phyloP scores from a whole-genome alignment of 169 alveolate species.

The Eimeria tenella region DNA sequence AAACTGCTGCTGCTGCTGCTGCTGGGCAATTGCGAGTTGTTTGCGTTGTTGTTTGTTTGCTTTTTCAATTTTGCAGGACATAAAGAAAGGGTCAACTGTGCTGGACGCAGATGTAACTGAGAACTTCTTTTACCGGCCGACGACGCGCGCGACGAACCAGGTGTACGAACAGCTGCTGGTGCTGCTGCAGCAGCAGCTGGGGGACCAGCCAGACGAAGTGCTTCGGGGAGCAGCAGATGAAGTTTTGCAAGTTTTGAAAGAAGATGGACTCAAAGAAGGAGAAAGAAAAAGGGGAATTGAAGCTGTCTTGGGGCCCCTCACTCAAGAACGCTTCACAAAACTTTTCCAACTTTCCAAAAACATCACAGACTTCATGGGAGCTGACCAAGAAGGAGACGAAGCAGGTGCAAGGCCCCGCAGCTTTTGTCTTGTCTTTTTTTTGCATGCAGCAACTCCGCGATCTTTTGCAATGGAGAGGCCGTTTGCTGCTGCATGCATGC shows the following conservation, averaged over 20 bases:
- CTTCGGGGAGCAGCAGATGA: slow-evolving; percentile 96
- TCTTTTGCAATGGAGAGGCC: not conserved
- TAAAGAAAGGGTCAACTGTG: slow-evolving; percentile 89
- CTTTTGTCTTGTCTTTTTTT: not conserved
- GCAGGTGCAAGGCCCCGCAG: slow-evolving; percentile 19
- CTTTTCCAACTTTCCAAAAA: slow-evolving; percentile 77
- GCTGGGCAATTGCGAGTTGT: not conserved
- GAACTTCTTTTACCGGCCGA: slow-evolving; percentile 93
- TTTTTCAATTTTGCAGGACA: slow-evolving; percentile 85
- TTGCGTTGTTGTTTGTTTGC: too few relatives aligned
- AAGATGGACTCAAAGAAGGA: slow-evolving; percentile 84
- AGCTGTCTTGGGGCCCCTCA: slow-evolving; percentile 79
- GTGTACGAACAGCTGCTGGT: slow-evolving; percentile 94
- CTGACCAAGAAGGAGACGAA: slow-evolving; percentile 74
- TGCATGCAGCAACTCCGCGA: not conserved
- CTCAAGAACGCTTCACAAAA: slow-evolving; percentile 60
- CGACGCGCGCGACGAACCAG: slow-evolving; percentile 92
- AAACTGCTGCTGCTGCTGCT: too few relatives aligned
- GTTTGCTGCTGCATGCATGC: not conserved
- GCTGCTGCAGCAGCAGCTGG: slow-evolving; percentile 90
- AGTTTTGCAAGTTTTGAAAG: slow-evolving; percentile 91
- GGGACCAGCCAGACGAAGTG: slow-evolving; percentile 95
- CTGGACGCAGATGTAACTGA: slow-evolving; percentile 90
- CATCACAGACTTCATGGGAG: slow-evolving; percentile 78
- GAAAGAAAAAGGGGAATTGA: slow-evolving; percentile 78